Percentiles rank a stretch among this genome's conserved stretches.
Evolutionary conservation across 2,329 filamentous ascomycete genomes (phyloP).

Genomic region (Paecilomyces variotii): DNA sequence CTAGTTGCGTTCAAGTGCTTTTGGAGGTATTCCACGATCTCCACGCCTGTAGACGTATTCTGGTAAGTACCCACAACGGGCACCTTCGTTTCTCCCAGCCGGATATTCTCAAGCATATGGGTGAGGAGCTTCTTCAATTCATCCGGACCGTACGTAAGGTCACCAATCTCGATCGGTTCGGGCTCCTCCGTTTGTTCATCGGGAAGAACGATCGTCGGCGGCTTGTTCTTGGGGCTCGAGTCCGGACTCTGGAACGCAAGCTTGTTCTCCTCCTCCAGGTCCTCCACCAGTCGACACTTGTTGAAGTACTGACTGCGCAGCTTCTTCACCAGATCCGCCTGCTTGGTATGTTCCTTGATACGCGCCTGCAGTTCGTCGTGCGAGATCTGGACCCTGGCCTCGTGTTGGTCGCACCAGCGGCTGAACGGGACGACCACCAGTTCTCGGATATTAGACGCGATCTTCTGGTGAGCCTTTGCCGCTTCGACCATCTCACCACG

Average conservation of each 20-base stretch:
- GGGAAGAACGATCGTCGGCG: constrained; percentile 74
- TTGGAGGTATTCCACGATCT: constrained; percentile 94
- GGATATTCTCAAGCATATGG: constrained; percentile 80
- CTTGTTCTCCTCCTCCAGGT: constrained; percentile 97
- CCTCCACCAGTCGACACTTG: constrained; percentile 92
- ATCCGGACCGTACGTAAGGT: constrained; percentile 75
- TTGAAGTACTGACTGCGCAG: constrained; percentile 96
- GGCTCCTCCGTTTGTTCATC: constrained; percentile 63
- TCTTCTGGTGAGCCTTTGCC: constrained; percentile 83
- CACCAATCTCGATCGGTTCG: constrained; percentile 81
- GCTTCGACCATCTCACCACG: constrained; percentile 89
- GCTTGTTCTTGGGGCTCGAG: constrained; percentile 54
- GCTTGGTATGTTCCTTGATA: constrained; percentile 88
- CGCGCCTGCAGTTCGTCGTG: constrained; percentile 87
- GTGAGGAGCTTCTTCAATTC: constrained; percentile 83
- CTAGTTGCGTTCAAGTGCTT: constrained; percentile 75
- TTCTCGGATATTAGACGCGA: constrained; percentile 91
- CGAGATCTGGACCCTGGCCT: constrained; percentile 80
- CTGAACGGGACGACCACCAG: constrained; percentile 90
- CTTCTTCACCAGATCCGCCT: constrained; percentile 85
- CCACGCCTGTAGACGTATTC: constrained; percentile 83
- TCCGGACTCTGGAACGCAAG: constrained; percentile 86
- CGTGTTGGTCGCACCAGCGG: constrained; percentile 93
- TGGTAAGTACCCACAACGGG: constrained; percentile 90
- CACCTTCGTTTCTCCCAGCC: constrained; percentile 84